Percentiles rank a stretch among this genome's conserved stretches.
These are phyloP conservation scores for Suhomyces bolitotheri DNA, from an alignment of 1,139 yeast species.

Conservation along the genomic window DNA sequence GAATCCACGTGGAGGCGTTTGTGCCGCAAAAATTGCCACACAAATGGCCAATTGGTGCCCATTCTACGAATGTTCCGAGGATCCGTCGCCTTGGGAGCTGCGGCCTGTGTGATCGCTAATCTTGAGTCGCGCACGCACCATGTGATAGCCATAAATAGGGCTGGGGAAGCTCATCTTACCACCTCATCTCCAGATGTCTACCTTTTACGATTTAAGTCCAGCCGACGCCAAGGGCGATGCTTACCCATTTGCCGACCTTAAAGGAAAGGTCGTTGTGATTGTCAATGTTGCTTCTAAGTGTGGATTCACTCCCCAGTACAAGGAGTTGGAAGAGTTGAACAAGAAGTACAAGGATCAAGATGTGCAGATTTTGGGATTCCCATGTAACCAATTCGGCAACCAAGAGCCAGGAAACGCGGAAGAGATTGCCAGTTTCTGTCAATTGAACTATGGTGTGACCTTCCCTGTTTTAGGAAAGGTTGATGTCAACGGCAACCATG, in stretches of 20 bases:
- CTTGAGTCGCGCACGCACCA: too few species aligned
- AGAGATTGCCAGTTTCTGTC: conserved; percentile 43
- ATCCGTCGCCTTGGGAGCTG: too few species aligned
- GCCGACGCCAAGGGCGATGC: conserved; percentile 32
- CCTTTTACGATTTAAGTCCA: conserved; percentile 45
- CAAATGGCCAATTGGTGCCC: too few species aligned
- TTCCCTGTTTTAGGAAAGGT: conserved; percentile 88
- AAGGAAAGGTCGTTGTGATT: conserved; percentile 87
- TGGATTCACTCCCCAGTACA: conserved; percentile 79
- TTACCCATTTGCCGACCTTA: conserved; percentile 59
- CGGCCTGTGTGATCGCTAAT: too few species aligned
- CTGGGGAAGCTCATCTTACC: too few species aligned
- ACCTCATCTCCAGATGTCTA: conserved; percentile 38
- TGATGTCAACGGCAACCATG: conserved; percentile 82
- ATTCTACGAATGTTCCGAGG: too few species aligned
- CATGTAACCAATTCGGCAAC: conserved; percentile 68
- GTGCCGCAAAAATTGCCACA: too few species aligned
- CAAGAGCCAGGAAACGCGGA: conserved; percentile 49
- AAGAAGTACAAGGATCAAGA: conserved; percentile 75
- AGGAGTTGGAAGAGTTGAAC: conserved; percentile 79
- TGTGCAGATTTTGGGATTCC: conserved; percentile 84
- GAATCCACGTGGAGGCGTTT: too few species aligned
- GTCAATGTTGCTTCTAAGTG: conserved; percentile 96
- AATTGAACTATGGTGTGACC: conserved; percentile 53
- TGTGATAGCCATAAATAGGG: too few species aligned